Evolutionary conservation across 805 yeast genomes (phyloP).

Genomic region (Schwanniomyces yamadae): DNA sequence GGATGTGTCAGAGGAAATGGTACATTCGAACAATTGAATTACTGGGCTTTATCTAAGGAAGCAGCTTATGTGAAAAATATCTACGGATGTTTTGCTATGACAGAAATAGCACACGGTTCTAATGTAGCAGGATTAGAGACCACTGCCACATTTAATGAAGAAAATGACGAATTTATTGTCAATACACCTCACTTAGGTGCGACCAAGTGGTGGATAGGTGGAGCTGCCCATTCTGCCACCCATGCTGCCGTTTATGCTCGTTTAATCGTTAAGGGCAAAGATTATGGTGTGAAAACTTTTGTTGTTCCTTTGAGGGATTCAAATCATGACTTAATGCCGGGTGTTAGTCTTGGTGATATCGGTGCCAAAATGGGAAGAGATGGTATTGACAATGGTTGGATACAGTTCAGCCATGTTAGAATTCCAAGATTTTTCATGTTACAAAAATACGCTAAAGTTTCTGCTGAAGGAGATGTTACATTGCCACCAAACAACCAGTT

Average conservation of each 20-base stretch:
- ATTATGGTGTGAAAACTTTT: slow-evolving; percentile 86
- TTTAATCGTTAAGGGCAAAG: slow-evolving; percentile 71
- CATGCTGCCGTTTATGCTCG: slow-evolving; percentile 82
- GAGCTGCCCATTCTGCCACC: slow-evolving; percentile 90
- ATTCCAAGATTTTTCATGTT: slow-evolving; percentile 82
- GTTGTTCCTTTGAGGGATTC: slow-evolving; percentile 84
- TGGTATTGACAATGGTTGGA: slow-evolving; percentile 94
- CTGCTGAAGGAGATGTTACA: slow-evolving; percentile 61
- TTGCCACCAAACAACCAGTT: slow-evolving; percentile 82
- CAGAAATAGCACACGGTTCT: slow-evolving; percentile 87
- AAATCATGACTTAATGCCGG: slow-evolving; percentile 68
- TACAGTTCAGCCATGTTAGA: slow-evolving; percentile 75
- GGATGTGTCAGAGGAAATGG: slow-evolving; percentile 36
- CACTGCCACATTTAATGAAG: slow-evolving; percentile 72
- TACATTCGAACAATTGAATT: slow-evolving; percentile 30
- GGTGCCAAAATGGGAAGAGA: slow-evolving; percentile 94
- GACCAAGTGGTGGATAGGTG: slow-evolving; percentile 97
- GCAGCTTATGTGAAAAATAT: slow-evolving; percentile 29
- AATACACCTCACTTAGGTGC: slow-evolving; percentile 88
- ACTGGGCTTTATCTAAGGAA: slow-evolving; percentile 33
- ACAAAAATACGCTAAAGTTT: slow-evolving; percentile 68
- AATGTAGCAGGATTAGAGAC: slow-evolving; percentile 90
- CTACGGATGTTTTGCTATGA: slow-evolving; percentile 87
- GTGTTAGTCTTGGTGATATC: slow-evolving; percentile 81
- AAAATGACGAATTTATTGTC: slow-evolving; percentile 62